phyloP scores from a whole-genome alignment of 2,329 filamentous ascomycete genomes.

The Xylariaceae sp. region DNA sequence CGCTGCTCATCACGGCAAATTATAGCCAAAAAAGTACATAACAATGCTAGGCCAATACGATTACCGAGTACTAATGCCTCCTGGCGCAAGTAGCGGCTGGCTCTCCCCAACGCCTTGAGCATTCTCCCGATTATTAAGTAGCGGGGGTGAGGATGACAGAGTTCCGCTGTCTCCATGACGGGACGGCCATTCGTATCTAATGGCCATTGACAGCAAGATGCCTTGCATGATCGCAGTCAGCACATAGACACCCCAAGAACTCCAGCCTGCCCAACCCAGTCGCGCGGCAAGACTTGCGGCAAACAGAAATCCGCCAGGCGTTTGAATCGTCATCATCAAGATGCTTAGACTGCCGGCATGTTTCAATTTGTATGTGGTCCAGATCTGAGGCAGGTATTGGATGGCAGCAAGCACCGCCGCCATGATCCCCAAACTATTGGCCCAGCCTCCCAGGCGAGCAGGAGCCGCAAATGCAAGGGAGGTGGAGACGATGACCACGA shows the following conservation, averaged over 20 bases:
- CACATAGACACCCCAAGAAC: slow-evolving; percentile 88
- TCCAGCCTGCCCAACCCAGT: slow-evolving; percentile 81
- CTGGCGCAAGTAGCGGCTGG: slow-evolving; percentile 33
- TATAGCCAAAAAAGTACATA: not conserved
- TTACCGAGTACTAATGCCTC: slow-evolving; percentile 32
- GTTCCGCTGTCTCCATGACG: slow-evolving; percentile 15
- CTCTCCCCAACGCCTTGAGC: slow-evolving; percentile 33
- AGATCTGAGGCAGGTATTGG: slow-evolving; percentile 94
- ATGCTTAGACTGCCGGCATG: slow-evolving; percentile 89
- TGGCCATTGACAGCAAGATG: slow-evolving; percentile 69
- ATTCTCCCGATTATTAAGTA: slow-evolving; percentile 30
- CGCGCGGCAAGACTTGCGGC: slow-evolving; percentile 76
- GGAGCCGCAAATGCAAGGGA: slow-evolving; percentile 61
- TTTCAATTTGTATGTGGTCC: slow-evolving; percentile 78
- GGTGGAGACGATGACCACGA: slow-evolving; percentile 62
- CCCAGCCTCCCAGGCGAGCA: slow-evolving; percentile 66
- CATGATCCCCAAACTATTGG: slow-evolving; percentile 76
- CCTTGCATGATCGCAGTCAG: slow-evolving; percentile 84
- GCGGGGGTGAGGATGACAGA: slow-evolving; percentile 19
- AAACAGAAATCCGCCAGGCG: slow-evolving; percentile 85
- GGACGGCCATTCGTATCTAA: slow-evolving; percentile 59
- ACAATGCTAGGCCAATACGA: slow-evolving; percentile 1
- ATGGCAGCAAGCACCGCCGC: slow-evolving; percentile 73
- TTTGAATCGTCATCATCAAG: slow-evolving; percentile 97
- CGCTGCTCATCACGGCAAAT: not conserved